These are phyloP conservation scores for Neobulgaria alba DNA, from an alignment of 2,329 filamentous ascomycete species.

Conservation along the genomic window DNA sequence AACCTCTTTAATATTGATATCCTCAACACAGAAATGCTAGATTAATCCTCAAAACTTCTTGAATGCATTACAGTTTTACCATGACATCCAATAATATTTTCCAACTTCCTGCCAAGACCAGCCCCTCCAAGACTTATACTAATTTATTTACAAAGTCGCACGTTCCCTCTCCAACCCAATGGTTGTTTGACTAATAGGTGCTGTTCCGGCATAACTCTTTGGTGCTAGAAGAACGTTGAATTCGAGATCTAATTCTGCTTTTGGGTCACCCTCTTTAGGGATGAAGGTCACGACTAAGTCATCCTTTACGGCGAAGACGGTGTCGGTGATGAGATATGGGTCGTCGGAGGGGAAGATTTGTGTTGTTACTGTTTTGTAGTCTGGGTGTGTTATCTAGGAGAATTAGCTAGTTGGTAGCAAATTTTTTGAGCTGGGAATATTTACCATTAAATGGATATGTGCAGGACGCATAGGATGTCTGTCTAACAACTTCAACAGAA, in stretches of 20 bases:
- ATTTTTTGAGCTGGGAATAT: neutral
- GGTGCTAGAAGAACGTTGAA: slow-evolving; percentile 7
- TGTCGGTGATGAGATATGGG: slow-evolving; percentile 47
- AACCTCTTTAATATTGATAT: too few species aligned
- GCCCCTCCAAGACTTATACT: too few species aligned
- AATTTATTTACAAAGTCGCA: too few species aligned
- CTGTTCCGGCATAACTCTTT: neutral
- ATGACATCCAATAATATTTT: too few species aligned
- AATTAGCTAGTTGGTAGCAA: too few species aligned
- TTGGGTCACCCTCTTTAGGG: slow-evolving; percentile 2
- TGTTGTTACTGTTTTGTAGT: slow-evolving; percentile 61
- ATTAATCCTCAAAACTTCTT: too few species aligned
- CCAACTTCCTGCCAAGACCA: too few species aligned
- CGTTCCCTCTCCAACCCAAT: too few species aligned
- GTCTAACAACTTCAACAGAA: slow-evolving; percentile 44
- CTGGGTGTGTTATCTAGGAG: slow-evolving; percentile 41
- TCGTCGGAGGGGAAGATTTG: slow-evolving; percentile 68
- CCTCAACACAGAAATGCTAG: too few species aligned
- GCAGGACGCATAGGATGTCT: slow-evolving; percentile 49
- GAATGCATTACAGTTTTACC: too few species aligned
- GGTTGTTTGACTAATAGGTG: too few species aligned
- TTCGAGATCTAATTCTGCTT: slow-evolving; percentile 6
- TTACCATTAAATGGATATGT: slow-evolving; percentile 49
- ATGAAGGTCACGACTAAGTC: slow-evolving; percentile 38
- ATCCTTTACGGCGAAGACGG: slow-evolving; percentile 47